Evolutionary conservation across 2,329 filamentous ascomycete genomes (phyloP), one percentile per base, ranked within the genome.

Genomic region (Xylariaceae sp.): DNA sequence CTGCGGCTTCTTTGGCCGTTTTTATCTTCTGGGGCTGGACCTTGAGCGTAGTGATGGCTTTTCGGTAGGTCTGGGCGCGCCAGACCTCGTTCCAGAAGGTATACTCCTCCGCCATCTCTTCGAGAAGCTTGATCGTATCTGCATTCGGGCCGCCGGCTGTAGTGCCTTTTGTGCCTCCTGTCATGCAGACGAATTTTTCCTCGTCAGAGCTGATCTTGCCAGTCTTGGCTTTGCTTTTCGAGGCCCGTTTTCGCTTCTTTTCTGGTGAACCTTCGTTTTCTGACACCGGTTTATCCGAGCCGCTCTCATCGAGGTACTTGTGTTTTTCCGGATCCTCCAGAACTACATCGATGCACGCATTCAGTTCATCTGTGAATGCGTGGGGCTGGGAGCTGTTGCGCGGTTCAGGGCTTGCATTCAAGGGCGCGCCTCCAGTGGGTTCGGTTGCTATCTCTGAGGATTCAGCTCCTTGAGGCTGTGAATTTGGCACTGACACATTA

Each of bases 81-180:
- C 90, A 97, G 42, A 85, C 81, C 68, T 97, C 92, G 45, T 85
- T 81, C n/a, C 83, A 84, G 5, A 86, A 80, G 3, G 82, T 82
- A 71, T 96, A 96, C 72, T 93, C 88, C 56, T 87, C 82, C 48
- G 84, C 81, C 89, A 97, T 92, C 65, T 88, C 80, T 67, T 91
- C 83, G 4, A 97, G 77, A 1, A 94, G 78, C 51, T 88, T 82
- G 54, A 96, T 92, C 0, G 89, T 95, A 10, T 82, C 77, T 1
- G 78, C 76, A 70, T 97, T 97, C 0, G 90, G 89, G 65, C 88
- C 90, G 10, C 76, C 70, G 0, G 74, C 68, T 11, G 74, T 70
- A 3, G 71, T 70, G 39, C 77, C 73, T 53, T 74, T 76, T 1
- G 74, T 78, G 8, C 82, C 81, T 1, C 80, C 81, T 39, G 73